A percentile compares a stretch with the other conserved stretches of the same genome.
Evolutionary conservation across 176 grass and related monocot species (phyloP).

Genomic region (Cocos nucifera): DNA sequence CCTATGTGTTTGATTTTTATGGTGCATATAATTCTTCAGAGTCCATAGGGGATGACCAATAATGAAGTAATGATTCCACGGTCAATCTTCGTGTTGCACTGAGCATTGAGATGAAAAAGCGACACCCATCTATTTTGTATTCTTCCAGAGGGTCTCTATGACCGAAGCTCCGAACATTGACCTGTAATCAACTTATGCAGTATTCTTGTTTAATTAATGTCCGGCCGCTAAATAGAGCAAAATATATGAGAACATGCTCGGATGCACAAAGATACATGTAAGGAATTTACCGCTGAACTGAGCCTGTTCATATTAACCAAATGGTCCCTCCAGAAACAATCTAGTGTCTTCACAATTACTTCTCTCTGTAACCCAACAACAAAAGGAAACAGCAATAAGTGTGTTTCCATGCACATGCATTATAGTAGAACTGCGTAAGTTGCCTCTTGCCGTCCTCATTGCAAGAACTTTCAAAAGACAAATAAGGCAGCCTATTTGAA

Average conservation of each 20-base stretch:
- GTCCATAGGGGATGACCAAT: conserved; percentile 71
- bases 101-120: conserved; percentile 97
- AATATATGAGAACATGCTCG: conserved; percentile 3
- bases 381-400: neutral
- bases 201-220: neutral
- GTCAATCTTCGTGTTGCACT: conserved; percentile 66
- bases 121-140: conserved; percentile 90
- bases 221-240: neutral
- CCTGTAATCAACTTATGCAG: conserved; percentile 32
- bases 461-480: too few species aligned
- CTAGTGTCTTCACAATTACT: conserved; percentile 81
- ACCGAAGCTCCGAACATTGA: conserved; percentile 94
- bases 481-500: too few species aligned
- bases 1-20: too few species aligned
- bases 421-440: too few species aligned
- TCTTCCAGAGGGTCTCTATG: conserved; percentile 94
- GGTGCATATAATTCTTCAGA: conserved; percentile 50
- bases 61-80: conserved; percentile 62
- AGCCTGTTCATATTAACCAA: conserved; percentile 98
- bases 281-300: conserved; percentile 67
- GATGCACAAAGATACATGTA: conserved; percentile 4
- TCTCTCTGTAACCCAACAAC: conserved; percentile 60
- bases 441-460: too few species aligned
- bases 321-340: conserved; percentile 85
- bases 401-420: too few species aligned